These are phyloP conservation scores for Cystoisospora suis DNA, from an alignment of 169 alveolate species.

Conservation along the genomic window DNA sequence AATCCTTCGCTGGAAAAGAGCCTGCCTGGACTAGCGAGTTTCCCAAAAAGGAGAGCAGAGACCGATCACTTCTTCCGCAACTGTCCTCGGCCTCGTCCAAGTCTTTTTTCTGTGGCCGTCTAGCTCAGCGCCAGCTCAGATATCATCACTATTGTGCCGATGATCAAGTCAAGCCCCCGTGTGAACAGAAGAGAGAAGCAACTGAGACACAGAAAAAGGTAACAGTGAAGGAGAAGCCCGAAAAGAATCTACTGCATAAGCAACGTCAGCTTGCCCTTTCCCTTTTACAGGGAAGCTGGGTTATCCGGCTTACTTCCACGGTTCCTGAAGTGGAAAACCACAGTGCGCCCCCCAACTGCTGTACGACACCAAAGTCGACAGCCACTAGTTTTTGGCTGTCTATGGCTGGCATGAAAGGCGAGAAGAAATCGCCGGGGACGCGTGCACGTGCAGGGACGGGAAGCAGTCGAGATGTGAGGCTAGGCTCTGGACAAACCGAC, in stretches of 20 bases:
- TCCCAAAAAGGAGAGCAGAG: neutral
- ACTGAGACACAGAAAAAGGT: neutral
- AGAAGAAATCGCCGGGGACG: too few relatives aligned
- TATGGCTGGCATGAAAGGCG: neutral
- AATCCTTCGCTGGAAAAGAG: neutral
- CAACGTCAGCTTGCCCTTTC: neutral
- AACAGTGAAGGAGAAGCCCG: neutral
- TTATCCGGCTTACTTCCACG: neutral
- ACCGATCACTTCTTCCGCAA: neutral
- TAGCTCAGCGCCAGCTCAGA: too few relatives aligned
- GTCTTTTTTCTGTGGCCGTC: neutral
- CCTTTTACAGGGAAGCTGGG: slow-evolving; percentile 2
- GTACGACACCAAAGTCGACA: neutral
- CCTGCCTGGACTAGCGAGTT: neutral
- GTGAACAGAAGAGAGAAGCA: neutral
- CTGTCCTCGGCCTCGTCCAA: neutral
- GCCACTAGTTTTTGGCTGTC: neutral
- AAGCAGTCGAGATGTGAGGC: too few relatives aligned
- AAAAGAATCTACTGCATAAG: neutral
- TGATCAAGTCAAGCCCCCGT: neutral
- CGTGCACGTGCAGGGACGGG: too few relatives aligned
- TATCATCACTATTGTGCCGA: neutral
- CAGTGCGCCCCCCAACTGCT: neutral
- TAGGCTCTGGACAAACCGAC: too few relatives aligned
- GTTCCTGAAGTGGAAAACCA: neutral